Base-by-base conservation (phyloP, 352 stramenopile species). In the Globisporangium heterothallicum region DNA sequence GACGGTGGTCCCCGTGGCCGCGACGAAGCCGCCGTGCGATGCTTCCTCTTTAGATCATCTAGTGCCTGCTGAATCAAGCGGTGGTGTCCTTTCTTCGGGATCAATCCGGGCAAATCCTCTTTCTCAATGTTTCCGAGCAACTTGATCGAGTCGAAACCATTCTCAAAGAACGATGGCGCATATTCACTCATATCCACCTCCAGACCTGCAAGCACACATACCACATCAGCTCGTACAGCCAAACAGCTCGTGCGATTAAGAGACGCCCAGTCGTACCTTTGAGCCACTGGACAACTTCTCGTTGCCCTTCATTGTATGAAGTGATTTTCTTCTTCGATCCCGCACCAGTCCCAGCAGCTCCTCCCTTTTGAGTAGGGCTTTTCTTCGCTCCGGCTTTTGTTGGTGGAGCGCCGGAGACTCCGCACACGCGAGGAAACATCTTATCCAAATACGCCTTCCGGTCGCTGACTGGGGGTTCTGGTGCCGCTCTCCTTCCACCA, bases 91-190 rank as follows among this genome's bases (percentile, higher is more conserved):
- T 82, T 83, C 62, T 94, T 94, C 16, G 84, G 84, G 5, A 94
- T 74, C 44, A 94, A 62, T 2, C 58, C 63, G 13, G 81, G 74
- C 26, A 94, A 45, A 46, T 94, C 84, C 1, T 63, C 63, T 22
- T 85, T 69, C 53, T 88, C 79, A 24, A 94, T 84, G 3, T 74
- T 80, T 44, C 74, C 84, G 9, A 94, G 62, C 22, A 92, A 62
- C 59, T 94, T 90, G 51, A 94, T 84, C 46, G 81, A 92, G 51
- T 94, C 84, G 42, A 94, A 94, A 1, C 84, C 81, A 47, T 94
- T 92, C 43, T 92, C 84, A 36, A 94, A 92, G 55, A 94, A 92
- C 24, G 81, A 70, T 13, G 68, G 65, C n/a, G 72, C 78, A 53
- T 94, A 94, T 44, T 84, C 68, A 25, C 79, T 91, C 84, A 94